A percentile compares a stretch with the other conserved stretches of the same genome.
Conservation (phyloP, 164 flowering plant species). For the Liriodendron chinense region DNA sequence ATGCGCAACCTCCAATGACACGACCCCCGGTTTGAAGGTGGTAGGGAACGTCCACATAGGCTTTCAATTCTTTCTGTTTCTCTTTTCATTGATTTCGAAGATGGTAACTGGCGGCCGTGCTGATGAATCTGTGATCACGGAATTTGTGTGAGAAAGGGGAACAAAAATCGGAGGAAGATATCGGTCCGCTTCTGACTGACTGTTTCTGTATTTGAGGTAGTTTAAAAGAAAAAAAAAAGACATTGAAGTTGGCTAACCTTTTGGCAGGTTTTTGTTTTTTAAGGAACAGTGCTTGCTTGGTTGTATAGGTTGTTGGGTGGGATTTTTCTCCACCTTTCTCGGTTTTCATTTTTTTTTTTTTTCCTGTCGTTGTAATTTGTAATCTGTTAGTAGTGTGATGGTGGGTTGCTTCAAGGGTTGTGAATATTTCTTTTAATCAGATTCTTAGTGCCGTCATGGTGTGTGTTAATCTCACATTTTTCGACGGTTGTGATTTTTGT, state of each 20-base stretch:
- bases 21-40: not conserved
- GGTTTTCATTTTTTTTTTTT: no score
- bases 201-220: not conserved
- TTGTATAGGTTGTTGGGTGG: not conserved
- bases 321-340: not conserved
- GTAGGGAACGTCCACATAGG: not conserved
- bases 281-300: not conserved
- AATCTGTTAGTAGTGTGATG: not conserved
- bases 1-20: slow-evolving; percentile 6
- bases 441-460: not conserved
- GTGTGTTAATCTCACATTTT: not conserved
- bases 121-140: not conserved
- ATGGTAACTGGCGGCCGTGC: not conserved
- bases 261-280: not conserved
- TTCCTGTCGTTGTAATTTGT: not conserved
- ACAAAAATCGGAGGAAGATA: not conserved
- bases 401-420: not conserved
- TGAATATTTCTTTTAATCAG: not conserved
- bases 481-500: not conserved
- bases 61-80: not conserved
- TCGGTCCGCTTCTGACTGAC: not conserved
- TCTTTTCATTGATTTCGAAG: not conserved
- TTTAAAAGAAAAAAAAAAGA: not conserved
- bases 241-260: slow-evolving; percentile 6
- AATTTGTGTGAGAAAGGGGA: not conserved